These are phyloP conservation scores for Fusarium nelsonii DNA, from an alignment of 2,329 filamentous ascomycete species.

Conservation along the genomic window DNA sequence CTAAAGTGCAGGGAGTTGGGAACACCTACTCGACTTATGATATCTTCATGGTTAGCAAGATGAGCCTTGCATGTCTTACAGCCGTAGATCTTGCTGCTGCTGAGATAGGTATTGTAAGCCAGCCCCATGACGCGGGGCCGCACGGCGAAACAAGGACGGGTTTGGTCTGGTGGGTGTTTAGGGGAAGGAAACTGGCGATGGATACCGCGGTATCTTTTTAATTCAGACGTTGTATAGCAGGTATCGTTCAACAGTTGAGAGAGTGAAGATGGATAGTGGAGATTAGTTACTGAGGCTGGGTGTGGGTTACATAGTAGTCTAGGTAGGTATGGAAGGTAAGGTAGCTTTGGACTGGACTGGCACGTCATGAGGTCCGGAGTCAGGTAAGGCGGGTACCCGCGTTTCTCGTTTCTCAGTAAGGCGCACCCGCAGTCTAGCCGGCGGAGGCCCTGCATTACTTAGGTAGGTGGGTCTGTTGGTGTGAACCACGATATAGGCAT, in stretches of 20 bases:
- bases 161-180: background rate
- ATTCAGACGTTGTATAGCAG: background rate
- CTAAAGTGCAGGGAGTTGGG: background rate
- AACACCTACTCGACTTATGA: slow-evolving; percentile 84
- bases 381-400: slow-evolving; percentile 4
- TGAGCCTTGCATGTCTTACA: slow-evolving; percentile 97
- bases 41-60: slow-evolving; percentile 93
- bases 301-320: slow-evolving; percentile 5
- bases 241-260: slow-evolving; percentile 5
- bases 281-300: slow-evolving; percentile 8
- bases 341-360: slow-evolving; percentile 8
- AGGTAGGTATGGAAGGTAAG: background rate
- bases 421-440: slow-evolving; percentile 3
- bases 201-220: background rate
- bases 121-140: slow-evolving; percentile 76
- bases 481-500: background rate
- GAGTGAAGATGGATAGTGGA: slow-evolving; percentile 22
- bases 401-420: slow-evolving; percentile 12
- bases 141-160: slow-evolving; percentile 1
- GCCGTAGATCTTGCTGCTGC: slow-evolving; percentile 87
- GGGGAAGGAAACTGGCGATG: background rate
- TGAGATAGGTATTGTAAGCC: slow-evolving; percentile 91
- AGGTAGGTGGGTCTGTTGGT: too few species aligned
- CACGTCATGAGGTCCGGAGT: slow-evolving; percentile 40
- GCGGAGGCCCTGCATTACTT: too few species aligned